Base-by-base conservation (phyloP, 2,329 filamentous ascomycete species). In the Venturia effusa region DNA sequence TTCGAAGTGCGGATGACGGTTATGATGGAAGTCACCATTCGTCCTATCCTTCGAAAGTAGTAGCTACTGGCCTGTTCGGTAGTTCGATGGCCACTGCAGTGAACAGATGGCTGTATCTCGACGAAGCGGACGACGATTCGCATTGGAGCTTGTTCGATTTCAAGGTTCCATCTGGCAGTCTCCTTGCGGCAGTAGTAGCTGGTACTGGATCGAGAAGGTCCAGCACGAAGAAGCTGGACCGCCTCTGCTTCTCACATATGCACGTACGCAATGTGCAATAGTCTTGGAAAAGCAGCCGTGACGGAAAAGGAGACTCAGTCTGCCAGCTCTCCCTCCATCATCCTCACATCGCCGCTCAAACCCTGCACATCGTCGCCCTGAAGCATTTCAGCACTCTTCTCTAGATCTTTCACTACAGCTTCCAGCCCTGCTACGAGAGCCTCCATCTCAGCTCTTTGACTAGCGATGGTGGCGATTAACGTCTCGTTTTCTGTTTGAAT, bases 161-260 rank as follows among this genome's bases (percentile, higher is more conserved):
- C 51, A 57, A 57, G 30, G 51, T 34, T 57, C 51, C n/a, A 34
- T 34, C 51, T 57, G 45, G 94, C 92, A 34, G 99, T 76, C 73
- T 97, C 88, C 67, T 87, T 85, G 3, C 94, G 89, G 69, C 91
- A 95, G 79, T 92, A 89, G 71, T 95, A 92, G 68, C 99, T 97
- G 0, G 89, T 93, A 73, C 99, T 90, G 88, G 63, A 90, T 91
- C 60, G 96, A 74, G 0, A 92, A 76, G 2, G 88, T 88, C 73
- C 96, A 85, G 51, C 75, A 76, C 15, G 87, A 89, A 22, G 8
- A 19, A 8, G 43, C 3, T 48, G 4, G 24, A n/a, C 3, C 22
- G 3, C 43, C 24, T n/a, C n/a, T 48, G 43, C 43, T 32, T 57
- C 27, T 34, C 24, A 30, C 27, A 10, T 57, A 57, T 57, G 30